phyloP scores from a whole-genome alignment of 2,329 filamentous ascomycete genomes.

The Talaromyces sp. region DNA sequence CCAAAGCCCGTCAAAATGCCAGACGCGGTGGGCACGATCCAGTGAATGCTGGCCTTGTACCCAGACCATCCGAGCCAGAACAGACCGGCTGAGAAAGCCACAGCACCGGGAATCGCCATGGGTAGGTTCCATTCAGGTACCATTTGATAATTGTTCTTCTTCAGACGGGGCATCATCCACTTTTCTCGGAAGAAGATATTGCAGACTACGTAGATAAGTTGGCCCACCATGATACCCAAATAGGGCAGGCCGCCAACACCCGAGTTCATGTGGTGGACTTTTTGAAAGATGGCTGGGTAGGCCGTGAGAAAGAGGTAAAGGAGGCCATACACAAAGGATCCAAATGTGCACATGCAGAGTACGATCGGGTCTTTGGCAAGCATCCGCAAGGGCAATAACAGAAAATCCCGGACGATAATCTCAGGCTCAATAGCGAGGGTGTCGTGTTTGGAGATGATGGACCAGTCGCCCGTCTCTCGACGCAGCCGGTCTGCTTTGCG shows the following conservation, averaged over 20 bases:
- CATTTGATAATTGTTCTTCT: conserved; percentile 35
- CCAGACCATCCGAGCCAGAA: conserved; percentile 59
- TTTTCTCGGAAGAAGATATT: conserved; percentile 40
- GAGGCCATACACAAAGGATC: conserved; percentile 43
- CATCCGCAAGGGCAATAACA: conserved; percentile 47
- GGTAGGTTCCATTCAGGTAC: conserved; percentile 48
- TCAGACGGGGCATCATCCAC: conserved; percentile 23
- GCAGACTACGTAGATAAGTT: conserved; percentile 27
- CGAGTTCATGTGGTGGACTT: conserved; percentile 43
- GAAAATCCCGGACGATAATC: conserved; percentile 32
- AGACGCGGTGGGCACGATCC: conserved; percentile 53
- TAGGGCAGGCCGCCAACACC: conserved; percentile 44
- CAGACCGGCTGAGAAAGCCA: conserved; percentile 50
- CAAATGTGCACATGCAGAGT: conserved; percentile 42
- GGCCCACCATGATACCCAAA: conserved; percentile 45
- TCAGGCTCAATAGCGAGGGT: conserved; percentile 21
- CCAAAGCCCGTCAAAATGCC: conserved; percentile 58
- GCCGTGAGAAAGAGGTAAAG: conserved; percentile 47
- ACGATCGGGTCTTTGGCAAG: conserved; percentile 53
- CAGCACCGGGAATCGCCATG: conserved; percentile 49
- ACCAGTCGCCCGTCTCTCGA: conserved; percentile 38
- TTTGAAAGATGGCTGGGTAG: conserved; percentile 45
- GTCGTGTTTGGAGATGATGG: conserved; percentile 30
- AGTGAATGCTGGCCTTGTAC: conserved; percentile 42
- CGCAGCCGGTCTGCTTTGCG: conserved; percentile 33